phyloP scores from a whole-genome alignment of 163 green algal genomes.

The Coccomyxa subellipsoidea region DNA sequence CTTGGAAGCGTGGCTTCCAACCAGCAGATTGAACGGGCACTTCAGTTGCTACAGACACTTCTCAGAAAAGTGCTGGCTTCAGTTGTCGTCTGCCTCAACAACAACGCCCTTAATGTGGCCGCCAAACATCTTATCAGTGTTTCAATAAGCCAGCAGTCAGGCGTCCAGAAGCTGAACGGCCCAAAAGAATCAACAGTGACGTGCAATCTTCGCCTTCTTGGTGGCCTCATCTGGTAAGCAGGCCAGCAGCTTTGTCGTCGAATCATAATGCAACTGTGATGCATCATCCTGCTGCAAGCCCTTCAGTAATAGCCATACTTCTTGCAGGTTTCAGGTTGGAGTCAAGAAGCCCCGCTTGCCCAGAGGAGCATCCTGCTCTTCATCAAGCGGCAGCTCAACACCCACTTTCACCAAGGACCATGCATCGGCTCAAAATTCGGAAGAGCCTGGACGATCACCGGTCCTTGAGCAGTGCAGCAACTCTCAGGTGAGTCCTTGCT shows the following conservation, averaged over 20 bases:
- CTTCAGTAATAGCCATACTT: neutral
- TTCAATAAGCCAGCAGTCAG: neutral
- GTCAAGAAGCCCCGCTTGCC: neutral
- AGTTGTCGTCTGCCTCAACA: neutral
- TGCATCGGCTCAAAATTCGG: neutral
- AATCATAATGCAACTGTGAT: neutral
- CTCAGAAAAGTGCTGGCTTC: neutral
- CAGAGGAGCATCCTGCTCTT: neutral
- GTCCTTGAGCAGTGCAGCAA: neutral
- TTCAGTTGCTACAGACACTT: neutral
- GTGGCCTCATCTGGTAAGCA: neutral
- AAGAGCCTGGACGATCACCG: neutral
- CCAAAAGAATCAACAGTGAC: neutral
- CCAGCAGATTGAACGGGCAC: neutral
- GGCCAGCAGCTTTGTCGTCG: no score
- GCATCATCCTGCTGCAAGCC: no score
- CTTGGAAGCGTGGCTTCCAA: neutral
- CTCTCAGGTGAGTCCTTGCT: neutral
- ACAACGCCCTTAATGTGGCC: neutral
- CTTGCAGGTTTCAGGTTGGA: neutral
- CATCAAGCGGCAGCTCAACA: neutral
- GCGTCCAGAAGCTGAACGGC: neutral
- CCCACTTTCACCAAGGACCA: neutral
- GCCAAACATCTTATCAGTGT: neutral
- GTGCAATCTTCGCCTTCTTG: neutral